Conservation (phyloP, 2,329 filamentous ascomycete species). For the Fusarium transvaalense region DNA sequence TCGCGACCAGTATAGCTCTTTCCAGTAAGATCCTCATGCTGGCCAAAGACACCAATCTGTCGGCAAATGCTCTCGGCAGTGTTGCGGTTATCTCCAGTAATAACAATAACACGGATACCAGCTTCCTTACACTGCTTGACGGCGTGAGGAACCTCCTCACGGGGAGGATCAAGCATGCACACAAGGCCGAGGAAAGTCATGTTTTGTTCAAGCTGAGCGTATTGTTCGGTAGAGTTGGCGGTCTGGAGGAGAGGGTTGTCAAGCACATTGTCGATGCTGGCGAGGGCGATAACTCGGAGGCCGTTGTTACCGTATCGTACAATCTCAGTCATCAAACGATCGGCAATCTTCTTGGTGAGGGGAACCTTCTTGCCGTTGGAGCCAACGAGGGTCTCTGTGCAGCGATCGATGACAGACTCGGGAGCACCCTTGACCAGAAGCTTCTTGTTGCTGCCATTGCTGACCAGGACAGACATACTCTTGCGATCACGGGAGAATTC, state of each 20-base stretch:
- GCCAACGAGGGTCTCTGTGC: conserved; percentile 84
- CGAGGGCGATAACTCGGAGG: conserved; percentile 93
- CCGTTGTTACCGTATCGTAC: conserved; percentile 92
- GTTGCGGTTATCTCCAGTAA: conserved; percentile 97
- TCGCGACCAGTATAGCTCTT: conserved; percentile 97
- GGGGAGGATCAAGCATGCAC: conserved; percentile 96
- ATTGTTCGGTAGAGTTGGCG: conserved; percentile 87
- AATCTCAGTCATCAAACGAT: conserved; percentile 81
- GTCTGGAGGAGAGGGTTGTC: conserved; percentile 76
- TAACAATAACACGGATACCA: conserved; percentile 96
- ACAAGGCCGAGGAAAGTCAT: conserved; percentile 95
- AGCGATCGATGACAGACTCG: conserved; percentile 93
- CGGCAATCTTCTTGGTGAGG: conserved; percentile 75
- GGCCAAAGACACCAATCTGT: conserved; percentile 92
- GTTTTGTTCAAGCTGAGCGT: conserved; percentile 88
- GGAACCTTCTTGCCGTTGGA: conserved; percentile 81
- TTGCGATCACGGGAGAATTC: conserved; percentile 98
- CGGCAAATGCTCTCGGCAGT: conserved; percentile 98
- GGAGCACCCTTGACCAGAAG: conserved; percentile 97
- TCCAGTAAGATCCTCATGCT: conserved; percentile 83
- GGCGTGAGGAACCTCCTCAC: conserved; percentile 87
- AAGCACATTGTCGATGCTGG: conserved; percentile 81
- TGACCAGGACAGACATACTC: conserved; percentile 97
- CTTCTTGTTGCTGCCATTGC: conserved; percentile 76
- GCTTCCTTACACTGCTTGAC: conserved; percentile 91